A percentile compares a stretch with the other conserved stretches of the same genome.
phyloP scores from a whole-genome alignment of 2,329 filamentous ascomycete genomes.

The Colletotrichum tabaci region DNA sequence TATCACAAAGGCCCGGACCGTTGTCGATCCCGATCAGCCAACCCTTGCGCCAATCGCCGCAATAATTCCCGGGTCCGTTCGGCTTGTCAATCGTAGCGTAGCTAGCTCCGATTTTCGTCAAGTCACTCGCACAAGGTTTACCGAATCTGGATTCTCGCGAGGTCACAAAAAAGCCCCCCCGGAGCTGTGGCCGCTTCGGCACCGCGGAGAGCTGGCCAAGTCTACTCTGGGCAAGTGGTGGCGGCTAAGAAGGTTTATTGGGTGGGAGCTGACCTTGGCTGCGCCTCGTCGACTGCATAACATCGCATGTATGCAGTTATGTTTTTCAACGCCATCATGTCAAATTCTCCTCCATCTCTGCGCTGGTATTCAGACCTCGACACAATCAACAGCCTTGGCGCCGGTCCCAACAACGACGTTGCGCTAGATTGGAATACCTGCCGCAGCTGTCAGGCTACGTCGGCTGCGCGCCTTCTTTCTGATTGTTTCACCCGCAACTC shows the following conservation, averaged over 20 bases:
- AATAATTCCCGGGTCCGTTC: constrained; percentile 6
- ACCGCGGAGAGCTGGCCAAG: not conserved
- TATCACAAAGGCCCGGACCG: constrained; percentile 23
- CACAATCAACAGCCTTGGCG: constrained; percentile 21
- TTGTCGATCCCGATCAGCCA: constrained; percentile 28
- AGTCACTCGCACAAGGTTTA: not conserved
- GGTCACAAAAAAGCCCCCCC: not conserved
- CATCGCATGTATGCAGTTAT: constrained; percentile 20
- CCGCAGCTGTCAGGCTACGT: constrained; percentile 25
- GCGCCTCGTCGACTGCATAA: not conserved
- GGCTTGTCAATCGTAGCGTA: constrained; percentile 24
- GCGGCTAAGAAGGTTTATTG: not conserved
- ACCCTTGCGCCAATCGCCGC: constrained; percentile 13
- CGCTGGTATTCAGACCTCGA: constrained; percentile 7
- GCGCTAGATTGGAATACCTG: constrained; percentile 20
- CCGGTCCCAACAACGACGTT: not conserved
- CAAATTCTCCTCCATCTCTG: constrained; percentile 6
- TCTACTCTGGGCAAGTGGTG: not conserved
- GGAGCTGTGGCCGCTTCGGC: not conserved
- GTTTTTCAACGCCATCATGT: not conserved
- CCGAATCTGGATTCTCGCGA: constrained; percentile 5
- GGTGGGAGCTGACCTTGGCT: not conserved
- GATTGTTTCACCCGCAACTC: constrained; percentile 19
- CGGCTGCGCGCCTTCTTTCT: constrained; percentile 17
- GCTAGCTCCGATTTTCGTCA: constrained; percentile 20